These are phyloP conservation scores for Amphirosellinia nigrospora DNA, from an alignment of 495 filamentous ascomycete species.

Conservation along the genomic window DNA sequence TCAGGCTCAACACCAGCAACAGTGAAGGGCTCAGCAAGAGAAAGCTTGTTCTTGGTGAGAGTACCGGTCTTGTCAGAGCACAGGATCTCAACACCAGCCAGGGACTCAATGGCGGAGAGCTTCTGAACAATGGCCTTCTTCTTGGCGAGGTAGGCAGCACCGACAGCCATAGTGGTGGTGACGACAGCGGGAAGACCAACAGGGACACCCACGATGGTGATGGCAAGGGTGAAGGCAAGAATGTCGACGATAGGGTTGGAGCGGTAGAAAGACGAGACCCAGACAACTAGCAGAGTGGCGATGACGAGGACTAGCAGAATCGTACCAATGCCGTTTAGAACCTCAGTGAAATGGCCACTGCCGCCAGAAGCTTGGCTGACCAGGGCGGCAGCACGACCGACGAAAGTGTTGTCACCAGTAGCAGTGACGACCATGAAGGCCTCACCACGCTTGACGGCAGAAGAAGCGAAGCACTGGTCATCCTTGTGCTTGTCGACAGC, in stretches of 20 bases:
- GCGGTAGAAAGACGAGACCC: constrained; percentile 87
- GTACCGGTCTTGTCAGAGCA: constrained; percentile 98
- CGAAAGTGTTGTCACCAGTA: constrained; percentile 86
- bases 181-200: constrained; percentile 96
- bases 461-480: constrained; percentile 82
- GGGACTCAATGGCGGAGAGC: constrained; percentile 90
- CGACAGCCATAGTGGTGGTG: constrained; percentile 96
- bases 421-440: constrained; percentile 80
- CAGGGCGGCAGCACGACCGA: constrained; percentile 85
- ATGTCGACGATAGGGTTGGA: constrained; percentile 76
- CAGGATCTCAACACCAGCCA: constrained; percentile 94
- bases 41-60: constrained; percentile 91
- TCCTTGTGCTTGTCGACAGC: constrained; percentile 85
- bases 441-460: constrained; percentile 87
- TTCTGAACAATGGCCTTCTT: constrained; percentile 98
- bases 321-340: constrained; percentile 85
- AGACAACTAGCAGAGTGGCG: constrained; percentile 79
- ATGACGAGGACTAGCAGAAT: constrained; percentile 81
- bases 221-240: constrained; percentile 81
- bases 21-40: constrained; percentile 82
- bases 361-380: constrained; percentile 75
- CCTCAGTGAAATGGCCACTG: constrained; percentile 86
- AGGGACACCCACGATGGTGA: constrained; percentile 92
- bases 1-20: constrained; percentile 78
- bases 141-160: constrained; percentile 90